Evolutionary conservation across 495 filamentous ascomycete species (phyloP).

Genomic region (Hypoxylon fuscum): DNA sequence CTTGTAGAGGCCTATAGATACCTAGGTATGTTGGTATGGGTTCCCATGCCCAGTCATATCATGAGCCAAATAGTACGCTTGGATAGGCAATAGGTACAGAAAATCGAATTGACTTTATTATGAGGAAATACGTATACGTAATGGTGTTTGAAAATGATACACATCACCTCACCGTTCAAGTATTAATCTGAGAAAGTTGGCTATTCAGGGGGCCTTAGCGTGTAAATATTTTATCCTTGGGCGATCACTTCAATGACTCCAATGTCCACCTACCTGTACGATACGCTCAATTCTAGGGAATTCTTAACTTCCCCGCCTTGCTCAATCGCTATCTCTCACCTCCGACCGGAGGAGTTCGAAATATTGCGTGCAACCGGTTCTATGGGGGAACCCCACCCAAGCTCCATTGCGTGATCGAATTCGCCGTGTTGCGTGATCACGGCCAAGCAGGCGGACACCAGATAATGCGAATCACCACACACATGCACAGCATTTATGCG

Average conservation of each 20-base stretch:
- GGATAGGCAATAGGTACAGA: background rate
- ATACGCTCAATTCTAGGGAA: background rate
- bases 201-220: too few relatives aligned
- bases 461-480: conserved; percentile 4
- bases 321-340: background rate
- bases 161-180: too few relatives aligned
- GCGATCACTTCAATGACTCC: too few relatives aligned
- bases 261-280: background rate
- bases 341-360: conserved; percentile 18
- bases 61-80: background rate
- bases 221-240: too few relatives aligned
- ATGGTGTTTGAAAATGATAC: too few relatives aligned
- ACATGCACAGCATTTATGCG: background rate
- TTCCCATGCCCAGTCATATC: too few relatives aligned
- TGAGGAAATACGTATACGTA: background rate
- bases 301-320: conserved; percentile 19
- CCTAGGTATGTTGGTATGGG: background rate
- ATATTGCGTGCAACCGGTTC: conserved; percentile 8
- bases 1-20: background rate
- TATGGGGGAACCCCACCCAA: conserved; percentile 20
- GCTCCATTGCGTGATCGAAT: conserved; percentile 35
- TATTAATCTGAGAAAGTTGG: too few relatives aligned
- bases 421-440: conserved; percentile 27
- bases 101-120: background rate
- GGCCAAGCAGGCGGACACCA: conserved; percentile 13